Conservation (phyloP, 2,329 filamentous ascomycete genomes). For the Sarocladium oryzae region DNA sequence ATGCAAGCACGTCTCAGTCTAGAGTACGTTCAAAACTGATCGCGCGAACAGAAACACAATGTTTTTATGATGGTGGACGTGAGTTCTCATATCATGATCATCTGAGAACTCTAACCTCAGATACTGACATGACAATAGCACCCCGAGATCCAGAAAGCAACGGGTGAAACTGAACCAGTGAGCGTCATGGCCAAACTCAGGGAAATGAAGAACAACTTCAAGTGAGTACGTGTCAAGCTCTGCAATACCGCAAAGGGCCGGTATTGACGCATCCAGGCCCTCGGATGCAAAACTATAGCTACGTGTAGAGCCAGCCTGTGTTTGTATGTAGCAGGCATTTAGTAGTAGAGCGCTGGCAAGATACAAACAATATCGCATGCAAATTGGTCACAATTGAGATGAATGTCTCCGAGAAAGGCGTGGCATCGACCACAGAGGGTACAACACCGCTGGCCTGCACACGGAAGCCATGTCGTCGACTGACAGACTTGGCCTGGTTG, state of each 20-base stretch:
- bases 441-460: conserved; percentile 21
- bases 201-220: conserved; percentile 82
- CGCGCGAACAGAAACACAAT: conserved; percentile 65
- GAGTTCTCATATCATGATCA: conserved; percentile 32
- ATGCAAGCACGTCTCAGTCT: too few relatives aligned
- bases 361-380: not conserved
- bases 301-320: too few relatives aligned
- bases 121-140: conserved; percentile 44
- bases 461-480: conserved; percentile 1
- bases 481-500: conserved; percentile 17
- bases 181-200: conserved; percentile 80
- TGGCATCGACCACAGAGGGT: conserved; percentile 15
- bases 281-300: conserved; percentile 17
- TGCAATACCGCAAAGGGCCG: not conserved
- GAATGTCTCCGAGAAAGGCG: conserved; percentile 29
- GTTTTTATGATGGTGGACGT: conserved; percentile 90
- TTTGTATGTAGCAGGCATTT: not conserved
- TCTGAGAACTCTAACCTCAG: not conserved
- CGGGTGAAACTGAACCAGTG: conserved; percentile 71
- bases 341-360: too few relatives aligned
- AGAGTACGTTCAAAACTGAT: too few relatives aligned
- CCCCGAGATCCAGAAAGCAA: conserved; percentile 74
- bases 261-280: conserved; percentile 17
- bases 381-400: not conserved
- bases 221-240: conserved; percentile 39